Conservation (phyloP, 345 rosid species). For the Eucalyptus cloeziana region DNA sequence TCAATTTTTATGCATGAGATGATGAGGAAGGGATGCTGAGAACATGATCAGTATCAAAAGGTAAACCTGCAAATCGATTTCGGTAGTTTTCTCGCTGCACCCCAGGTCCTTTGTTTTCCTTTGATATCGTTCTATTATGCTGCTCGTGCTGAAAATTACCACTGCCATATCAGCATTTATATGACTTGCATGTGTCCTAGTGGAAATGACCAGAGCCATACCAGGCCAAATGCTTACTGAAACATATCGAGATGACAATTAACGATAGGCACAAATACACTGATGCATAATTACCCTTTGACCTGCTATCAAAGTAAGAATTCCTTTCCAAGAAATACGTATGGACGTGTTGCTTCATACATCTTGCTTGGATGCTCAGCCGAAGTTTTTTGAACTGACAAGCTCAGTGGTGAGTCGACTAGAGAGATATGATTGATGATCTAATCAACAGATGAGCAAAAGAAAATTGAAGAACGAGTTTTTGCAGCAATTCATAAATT, state of each 20-base stretch:
- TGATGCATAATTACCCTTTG: not conserved
- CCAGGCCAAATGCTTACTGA: not conserved
- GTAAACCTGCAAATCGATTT: conserved; percentile 15
- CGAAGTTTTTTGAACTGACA: not conserved
- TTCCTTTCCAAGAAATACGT: not conserved
- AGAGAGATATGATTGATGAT: not conserved
- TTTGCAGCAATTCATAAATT: not conserved
- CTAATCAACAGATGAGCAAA: not conserved
- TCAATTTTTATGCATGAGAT: not conserved
- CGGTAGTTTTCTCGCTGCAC: conserved; percentile 4
- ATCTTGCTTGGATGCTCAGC: not conserved
- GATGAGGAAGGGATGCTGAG: not conserved
- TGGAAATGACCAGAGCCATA: not conserved
- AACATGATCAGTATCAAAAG: conserved; percentile 11
- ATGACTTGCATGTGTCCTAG: not conserved
- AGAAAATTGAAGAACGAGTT: not conserved
- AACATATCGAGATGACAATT: not conserved
- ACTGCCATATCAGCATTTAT: not conserved
- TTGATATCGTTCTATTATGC: conserved; percentile 59
- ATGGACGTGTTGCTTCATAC: not conserved
- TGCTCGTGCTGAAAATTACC: conserved; percentile 25
- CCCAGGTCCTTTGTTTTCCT: conserved; percentile 39
- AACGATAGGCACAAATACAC: not conserved
- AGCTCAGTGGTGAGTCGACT: not conserved
- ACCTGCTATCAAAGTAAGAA: not conserved